Conservation (phyloP, 768 basidiomycete species). For the Mycena rosella region DNA sequence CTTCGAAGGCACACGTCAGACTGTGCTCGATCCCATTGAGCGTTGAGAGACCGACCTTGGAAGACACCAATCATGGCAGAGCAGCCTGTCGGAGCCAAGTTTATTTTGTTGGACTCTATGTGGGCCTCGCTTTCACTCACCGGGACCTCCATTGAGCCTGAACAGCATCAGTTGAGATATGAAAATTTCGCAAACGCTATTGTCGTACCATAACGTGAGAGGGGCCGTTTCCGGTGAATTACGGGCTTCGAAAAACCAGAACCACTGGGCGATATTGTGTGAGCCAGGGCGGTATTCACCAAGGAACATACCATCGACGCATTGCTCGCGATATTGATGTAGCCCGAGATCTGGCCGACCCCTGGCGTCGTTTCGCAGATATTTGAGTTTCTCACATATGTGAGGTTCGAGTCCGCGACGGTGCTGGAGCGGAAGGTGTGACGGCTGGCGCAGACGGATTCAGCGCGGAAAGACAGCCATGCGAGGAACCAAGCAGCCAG, state of each 20-base stretch:
- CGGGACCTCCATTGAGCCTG: neutral
- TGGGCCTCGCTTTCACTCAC: neutral
- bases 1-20: slow-evolving; percentile 29
- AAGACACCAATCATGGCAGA: neutral
- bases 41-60: neutral
- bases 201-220: slow-evolving; percentile 59
- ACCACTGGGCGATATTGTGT: slow-evolving; percentile 50
- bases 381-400: slow-evolving; percentile 68
- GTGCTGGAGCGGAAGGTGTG: slow-evolving; percentile 7
- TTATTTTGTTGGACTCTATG: neutral
- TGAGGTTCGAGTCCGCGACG: slow-evolving; percentile 7
- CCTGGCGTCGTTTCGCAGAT: slow-evolving; percentile 76
- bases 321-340: slow-evolving; percentile 66
- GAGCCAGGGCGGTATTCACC: neutral
- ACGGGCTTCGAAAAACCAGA: slow-evolving; percentile 67
- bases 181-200: slow-evolving; percentile 26
- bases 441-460: neutral
- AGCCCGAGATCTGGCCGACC: slow-evolving; percentile 72
- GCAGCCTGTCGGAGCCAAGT: neutral
- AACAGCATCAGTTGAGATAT: neutral
- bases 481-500: neutral
- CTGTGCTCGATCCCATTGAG: neutral
- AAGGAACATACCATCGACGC: slow-evolving; percentile 64
- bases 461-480: neutral
- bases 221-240: slow-evolving; percentile 59